Conservation (phyloP, 2,329 filamentous ascomycete species). For the Exophiala sideris region DNA sequence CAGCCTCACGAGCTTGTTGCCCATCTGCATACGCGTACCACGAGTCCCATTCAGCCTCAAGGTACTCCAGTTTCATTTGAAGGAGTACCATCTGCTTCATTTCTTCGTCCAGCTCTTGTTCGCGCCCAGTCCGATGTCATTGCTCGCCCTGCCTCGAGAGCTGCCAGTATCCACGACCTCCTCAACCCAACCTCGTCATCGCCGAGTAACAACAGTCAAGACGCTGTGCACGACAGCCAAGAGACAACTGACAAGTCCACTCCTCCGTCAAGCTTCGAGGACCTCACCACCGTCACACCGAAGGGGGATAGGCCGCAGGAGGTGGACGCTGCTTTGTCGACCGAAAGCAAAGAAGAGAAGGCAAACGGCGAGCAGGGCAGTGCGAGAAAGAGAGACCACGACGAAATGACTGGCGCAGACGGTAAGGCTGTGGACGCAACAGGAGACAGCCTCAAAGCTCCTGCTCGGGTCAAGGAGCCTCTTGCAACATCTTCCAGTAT, state of each 20-base stretch:
- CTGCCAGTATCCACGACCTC: slow-evolving; percentile 27
- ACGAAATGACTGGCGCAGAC: slow-evolving; percentile 21
- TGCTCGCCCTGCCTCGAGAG: slow-evolving; percentile 19
- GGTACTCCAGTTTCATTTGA: slow-evolving; percentile 4
- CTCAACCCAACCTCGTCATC: slow-evolving; percentile 20
- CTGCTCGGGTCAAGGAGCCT: slow-evolving; percentile 29
- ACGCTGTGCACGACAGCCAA: slow-evolving; percentile 6
- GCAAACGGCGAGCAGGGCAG: slow-evolving; percentile 11
- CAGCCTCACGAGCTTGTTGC: slow-evolving; percentile 68
- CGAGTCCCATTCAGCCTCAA: slow-evolving; percentile 12
- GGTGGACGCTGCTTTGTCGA: background rate
- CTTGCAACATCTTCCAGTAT: slow-evolving; percentile 37
- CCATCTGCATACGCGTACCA: slow-evolving; percentile 26
- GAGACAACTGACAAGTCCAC: slow-evolving; percentile 8
- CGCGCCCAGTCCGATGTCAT: slow-evolving; percentile 12
- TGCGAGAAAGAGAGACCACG: slow-evolving; percentile 22
- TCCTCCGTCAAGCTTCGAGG: slow-evolving; percentile 20
- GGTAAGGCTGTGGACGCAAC: slow-evolving; percentile 31
- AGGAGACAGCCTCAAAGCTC: slow-evolving; percentile 38
- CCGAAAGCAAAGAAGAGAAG: slow-evolving; percentile 1
- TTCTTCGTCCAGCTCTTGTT: background rate
- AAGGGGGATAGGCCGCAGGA: background rate
- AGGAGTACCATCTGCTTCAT: background rate
- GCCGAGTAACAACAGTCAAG: slow-evolving; percentile 5
- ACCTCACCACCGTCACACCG: background rate